Conservation (phyloP, 2,329 filamentous ascomycete genomes). For the Ophiostoma piceae region DNA sequence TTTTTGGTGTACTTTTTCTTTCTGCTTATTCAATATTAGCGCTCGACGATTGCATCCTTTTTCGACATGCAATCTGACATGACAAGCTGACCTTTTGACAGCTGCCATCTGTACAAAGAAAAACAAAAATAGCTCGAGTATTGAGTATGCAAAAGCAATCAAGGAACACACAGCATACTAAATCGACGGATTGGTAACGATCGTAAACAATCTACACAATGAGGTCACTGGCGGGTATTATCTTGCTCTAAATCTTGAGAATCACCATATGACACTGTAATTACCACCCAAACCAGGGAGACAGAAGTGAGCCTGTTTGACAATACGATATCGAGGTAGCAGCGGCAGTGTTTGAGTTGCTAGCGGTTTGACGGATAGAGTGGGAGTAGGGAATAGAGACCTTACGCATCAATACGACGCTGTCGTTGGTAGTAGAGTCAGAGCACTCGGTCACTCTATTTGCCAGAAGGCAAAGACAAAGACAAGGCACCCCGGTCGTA, state of each 20-base stretch:
- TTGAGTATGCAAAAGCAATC: neutral
- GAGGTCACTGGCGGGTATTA: neutral
- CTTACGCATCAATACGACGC: conserved; percentile 6
- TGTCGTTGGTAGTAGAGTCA: neutral
- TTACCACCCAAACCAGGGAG: neutral
- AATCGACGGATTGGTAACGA: neutral
- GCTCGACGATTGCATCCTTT: neutral
- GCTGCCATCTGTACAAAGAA: neutral
- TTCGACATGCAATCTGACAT: neutral
- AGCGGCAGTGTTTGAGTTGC: conserved; percentile 3
- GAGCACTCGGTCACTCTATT: neutral
- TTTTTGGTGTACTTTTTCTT: neutral
- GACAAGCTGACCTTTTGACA: neutral
- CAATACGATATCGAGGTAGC: conserved; percentile 1
- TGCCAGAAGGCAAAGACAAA: neutral
- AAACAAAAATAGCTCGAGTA: neutral
- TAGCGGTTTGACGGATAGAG: too few species aligned
- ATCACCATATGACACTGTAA: neutral
- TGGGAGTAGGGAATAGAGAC: neutral
- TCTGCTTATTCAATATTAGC: neutral
- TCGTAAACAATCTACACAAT: neutral
- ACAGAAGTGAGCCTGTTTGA: neutral
- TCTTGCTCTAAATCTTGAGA: too few species aligned
- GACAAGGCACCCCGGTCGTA: neutral
- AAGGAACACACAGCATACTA: neutral